These are phyloP conservation scores for Yarrowia phangngaensis DNA, from an alignment of 805 yeast species.

Conservation along the genomic window DNA sequence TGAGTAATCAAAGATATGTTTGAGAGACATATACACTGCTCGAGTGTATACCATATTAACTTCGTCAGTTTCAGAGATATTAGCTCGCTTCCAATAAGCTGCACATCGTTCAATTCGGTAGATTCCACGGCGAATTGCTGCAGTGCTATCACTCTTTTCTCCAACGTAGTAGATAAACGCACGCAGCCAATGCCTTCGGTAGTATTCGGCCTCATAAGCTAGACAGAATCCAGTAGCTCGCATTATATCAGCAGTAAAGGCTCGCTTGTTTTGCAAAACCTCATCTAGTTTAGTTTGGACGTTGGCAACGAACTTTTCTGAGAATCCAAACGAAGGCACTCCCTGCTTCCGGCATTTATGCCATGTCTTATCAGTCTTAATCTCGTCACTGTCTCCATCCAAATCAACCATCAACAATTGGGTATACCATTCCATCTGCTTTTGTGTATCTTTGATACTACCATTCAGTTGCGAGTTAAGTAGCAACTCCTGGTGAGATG, in stretches of 20 bases:
- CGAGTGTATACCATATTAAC: conserved; percentile 10
- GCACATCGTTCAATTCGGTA: conserved; percentile 13
- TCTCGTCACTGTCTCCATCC: conserved; percentile 20
- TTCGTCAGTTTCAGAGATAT: conserved; percentile 8
- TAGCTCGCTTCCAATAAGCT: conserved; percentile 4
- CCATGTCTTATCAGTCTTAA: conserved; percentile 19
- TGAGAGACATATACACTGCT: conserved; percentile 6
- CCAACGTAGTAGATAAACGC: conserved; percentile 17
- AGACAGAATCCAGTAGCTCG: conserved; percentile 10
- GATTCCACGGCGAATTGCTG: background rate
- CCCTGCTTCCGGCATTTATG: conserved; percentile 16
- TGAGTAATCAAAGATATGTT: conserved; percentile 1
- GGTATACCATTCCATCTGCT: conserved; percentile 18
- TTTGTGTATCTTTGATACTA: conserved; percentile 12
- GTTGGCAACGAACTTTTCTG: conserved; percentile 17
- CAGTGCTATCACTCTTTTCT: background rate
- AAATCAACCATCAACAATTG: conserved; percentile 19
- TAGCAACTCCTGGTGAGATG: conserved; percentile 6
- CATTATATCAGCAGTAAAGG: conserved; percentile 16
- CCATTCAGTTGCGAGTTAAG: conserved; percentile 7
- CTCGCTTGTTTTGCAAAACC: conserved; percentile 12
- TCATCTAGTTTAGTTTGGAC: conserved; percentile 19
- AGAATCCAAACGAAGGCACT: conserved; percentile 14
- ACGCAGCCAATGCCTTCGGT: conserved; percentile 19
- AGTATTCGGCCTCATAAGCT: conserved; percentile 10